phyloP scores from a whole-genome alignment of 2,329 filamentous ascomycete genomes.

The Aspergillus hiratsukae region DNA sequence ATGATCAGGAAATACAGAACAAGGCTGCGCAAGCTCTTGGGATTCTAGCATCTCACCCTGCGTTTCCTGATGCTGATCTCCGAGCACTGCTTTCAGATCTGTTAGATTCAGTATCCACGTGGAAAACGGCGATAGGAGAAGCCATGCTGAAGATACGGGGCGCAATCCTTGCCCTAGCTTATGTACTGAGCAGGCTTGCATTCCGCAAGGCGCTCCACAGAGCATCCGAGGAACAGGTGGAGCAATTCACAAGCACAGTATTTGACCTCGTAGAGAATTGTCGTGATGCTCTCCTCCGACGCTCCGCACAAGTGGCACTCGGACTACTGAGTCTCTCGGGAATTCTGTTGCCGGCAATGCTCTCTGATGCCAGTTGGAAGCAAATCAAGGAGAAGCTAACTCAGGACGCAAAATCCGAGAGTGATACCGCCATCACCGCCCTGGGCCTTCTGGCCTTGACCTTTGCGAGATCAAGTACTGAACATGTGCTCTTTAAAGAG shows the following conservation, averaged over 20 bases:
- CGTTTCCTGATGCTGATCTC: conserved; percentile 39
- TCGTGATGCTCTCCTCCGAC: conserved; percentile 54
- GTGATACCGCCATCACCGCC: conserved; percentile 75
- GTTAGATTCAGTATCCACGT: conserved; percentile 45
- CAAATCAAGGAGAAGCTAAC: conserved; percentile 60
- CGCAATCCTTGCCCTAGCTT: conserved; percentile 55
- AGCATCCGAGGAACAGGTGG: conserved; percentile 34
- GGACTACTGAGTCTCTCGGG: conserved; percentile 60
- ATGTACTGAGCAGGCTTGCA: conserved; percentile 53
- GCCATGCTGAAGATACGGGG: conserved; percentile 58
- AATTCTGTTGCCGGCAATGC: conserved; percentile 40
- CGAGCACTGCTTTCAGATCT: conserved; percentile 44
- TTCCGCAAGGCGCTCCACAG: conserved; percentile 43
- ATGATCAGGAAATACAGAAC: conserved; percentile 63
- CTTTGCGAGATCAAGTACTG: conserved; percentile 33
- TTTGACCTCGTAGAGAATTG: conserved; percentile 51
- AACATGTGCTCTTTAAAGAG: conserved; percentile 34
- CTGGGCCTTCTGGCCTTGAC: conserved; percentile 69
- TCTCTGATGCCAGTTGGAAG: conserved; percentile 30
- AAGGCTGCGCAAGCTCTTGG: conserved; percentile 69
- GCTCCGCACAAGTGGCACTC: conserved; percentile 54
- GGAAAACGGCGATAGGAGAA: conserved; percentile 58
- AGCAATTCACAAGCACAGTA: conserved; percentile 42
- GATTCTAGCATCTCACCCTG: conserved; percentile 65
- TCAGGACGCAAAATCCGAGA: conserved; percentile 69